These are phyloP conservation scores for Dioscorea zingiberensis DNA, from an alignment of 106 monocot genomes.

Conservation along the genomic window DNA sequence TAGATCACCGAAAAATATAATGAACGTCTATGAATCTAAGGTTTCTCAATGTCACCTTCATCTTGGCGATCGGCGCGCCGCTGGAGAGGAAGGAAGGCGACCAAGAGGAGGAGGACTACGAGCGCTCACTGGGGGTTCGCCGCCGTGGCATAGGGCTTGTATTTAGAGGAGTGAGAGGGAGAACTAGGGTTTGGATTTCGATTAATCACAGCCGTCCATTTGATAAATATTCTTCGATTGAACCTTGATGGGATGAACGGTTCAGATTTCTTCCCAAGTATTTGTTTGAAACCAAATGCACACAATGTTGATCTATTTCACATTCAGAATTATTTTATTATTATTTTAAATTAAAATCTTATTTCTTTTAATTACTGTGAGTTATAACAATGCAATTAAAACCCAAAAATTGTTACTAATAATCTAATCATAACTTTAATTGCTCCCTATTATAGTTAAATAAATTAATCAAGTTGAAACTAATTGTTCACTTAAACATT, in stretches of 20 bases:
- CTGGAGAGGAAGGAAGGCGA: neutral
- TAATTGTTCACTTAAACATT: no score
- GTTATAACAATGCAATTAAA: no score
- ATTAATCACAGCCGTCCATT: neutral
- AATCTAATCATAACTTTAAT: no score
- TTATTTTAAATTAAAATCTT: no score
- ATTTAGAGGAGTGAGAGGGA: neutral
- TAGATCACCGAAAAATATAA: neutral
- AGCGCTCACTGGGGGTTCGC: constrained; percentile 18
- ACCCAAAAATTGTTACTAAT: no score
- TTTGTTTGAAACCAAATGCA: neutral
- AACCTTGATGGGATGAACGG: neutral
- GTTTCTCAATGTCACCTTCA: constrained; percentile 11
- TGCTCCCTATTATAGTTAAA: no score
- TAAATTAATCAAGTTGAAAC: no score
- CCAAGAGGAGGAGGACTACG: neutral
- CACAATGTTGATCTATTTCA: neutral
- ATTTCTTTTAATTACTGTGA: no score
- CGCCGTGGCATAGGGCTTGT: neutral
- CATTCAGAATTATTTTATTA: no score
- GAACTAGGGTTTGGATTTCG: constrained; percentile 2
- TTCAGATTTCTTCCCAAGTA: neutral
- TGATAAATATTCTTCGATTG: neutral
- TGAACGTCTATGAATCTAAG: neutral
- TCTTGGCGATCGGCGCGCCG: neutral